Evolutionary conservation across 1,284 basidiomycete genomes (phyloP).

Genomic region (Trichosporon asahii): DNA sequence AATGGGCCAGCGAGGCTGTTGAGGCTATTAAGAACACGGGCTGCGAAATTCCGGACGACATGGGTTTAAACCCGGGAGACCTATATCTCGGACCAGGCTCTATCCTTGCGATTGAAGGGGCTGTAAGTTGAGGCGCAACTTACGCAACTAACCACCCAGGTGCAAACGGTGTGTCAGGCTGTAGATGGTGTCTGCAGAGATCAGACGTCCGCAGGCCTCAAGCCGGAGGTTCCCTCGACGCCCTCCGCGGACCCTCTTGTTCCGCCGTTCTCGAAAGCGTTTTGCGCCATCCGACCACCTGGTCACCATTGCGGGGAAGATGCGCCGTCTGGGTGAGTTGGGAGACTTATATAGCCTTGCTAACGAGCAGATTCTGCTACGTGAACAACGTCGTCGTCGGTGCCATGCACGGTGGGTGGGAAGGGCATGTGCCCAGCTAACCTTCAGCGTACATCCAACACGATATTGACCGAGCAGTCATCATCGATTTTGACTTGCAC

Average conservation of each 20-base stretch:
- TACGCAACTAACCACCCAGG: conserved; percentile 56
- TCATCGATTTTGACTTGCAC: conserved; percentile 92
- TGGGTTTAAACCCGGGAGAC: conserved; percentile 67
- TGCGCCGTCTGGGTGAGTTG: conserved; percentile 66
- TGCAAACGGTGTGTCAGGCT: conserved; percentile 72
- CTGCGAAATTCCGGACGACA: conserved; percentile 72
- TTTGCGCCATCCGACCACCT: conserved; percentile 80
- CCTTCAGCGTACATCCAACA: conserved; percentile 71
- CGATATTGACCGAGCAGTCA: conserved; percentile 71
- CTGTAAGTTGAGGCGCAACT: conserved; percentile 57
- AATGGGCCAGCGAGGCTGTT: conserved; percentile 64
- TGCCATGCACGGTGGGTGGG: conserved; percentile 72
- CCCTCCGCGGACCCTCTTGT: conserved; percentile 19
- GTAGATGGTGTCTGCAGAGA: conserved; percentile 59
- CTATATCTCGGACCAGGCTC: conserved; percentile 66
- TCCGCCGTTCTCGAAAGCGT: conserved; percentile 57
- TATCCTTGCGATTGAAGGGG: conserved; percentile 48
- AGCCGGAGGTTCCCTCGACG: conserved; percentile 26
- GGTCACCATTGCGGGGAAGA: conserved; percentile 90
- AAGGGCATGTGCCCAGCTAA: neutral
- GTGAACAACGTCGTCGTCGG: conserved; percentile 89
- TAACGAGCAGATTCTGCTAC: conserved; percentile 66
- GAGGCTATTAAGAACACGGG: conserved; percentile 64
- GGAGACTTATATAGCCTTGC: neutral
- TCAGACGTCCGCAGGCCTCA: neutral